Conservation (phyloP, 228 moss, liverwort and hornwort genomes). For the Sphagnum magellanicum region DNA sequence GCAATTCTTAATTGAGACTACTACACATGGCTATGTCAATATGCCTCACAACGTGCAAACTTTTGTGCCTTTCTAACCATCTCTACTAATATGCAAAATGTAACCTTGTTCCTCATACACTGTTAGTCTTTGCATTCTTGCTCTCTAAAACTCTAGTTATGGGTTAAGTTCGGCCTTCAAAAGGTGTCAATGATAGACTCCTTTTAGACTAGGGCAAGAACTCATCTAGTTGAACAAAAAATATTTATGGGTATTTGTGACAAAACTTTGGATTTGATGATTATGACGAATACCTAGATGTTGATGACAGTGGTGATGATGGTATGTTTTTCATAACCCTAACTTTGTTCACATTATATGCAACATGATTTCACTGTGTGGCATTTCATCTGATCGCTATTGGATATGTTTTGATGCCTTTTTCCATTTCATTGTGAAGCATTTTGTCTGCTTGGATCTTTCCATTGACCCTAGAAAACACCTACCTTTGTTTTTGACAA, state of each 20-base stretch:
- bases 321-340: no score
- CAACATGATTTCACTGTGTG: background rate
- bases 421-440: no score
- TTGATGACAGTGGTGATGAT: constrained; percentile 80
- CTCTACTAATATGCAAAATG: background rate
- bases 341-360: constrained; percentile 1
- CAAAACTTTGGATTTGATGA: constrained; percentile 87
- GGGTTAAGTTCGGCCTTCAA: background rate
- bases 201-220: no score
- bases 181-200: background rate
- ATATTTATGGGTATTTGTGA: background rate
- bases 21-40: no score
- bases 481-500: background rate
- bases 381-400: background rate
- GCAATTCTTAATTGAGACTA: no score
- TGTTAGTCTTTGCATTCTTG: background rate
- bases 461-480: background rate
- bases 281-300: constrained; percentile 89
- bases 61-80: background rate
- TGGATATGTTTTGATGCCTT: background rate
- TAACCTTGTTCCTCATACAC: constrained; percentile 4
- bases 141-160: background rate
- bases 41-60: no score
- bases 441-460: background rate
- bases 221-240: no score